A percentile compares a stretch with the other conserved stretches of the same genome.
phyloP scores from a whole-genome alignment of 1,139 yeast genomes.

The Suhomyces wounanorum region DNA sequence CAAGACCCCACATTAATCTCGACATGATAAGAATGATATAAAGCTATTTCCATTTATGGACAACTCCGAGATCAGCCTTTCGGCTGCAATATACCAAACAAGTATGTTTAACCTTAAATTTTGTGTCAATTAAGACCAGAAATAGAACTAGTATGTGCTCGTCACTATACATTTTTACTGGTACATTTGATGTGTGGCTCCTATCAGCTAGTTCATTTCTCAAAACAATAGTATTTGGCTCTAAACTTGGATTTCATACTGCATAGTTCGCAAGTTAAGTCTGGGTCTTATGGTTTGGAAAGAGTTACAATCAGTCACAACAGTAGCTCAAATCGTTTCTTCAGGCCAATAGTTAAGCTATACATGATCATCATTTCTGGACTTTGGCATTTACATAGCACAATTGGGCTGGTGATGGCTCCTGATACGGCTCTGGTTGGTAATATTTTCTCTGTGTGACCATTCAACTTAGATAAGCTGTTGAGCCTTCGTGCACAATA shows the following conservation, averaged over 20 bases:
- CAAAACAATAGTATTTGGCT: not conserved
- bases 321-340: too few relatives aligned
- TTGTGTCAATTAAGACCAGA: not conserved
- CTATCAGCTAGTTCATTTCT: not conserved
- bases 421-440: not conserved
- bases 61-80: not conserved
- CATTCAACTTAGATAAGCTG: not conserved
- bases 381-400: too few relatives aligned
- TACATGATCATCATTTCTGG: too few relatives aligned
- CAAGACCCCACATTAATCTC: not conserved
- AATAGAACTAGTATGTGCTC: not conserved
- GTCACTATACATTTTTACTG: not conserved
- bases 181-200: not conserved
- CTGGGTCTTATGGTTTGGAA: not conserved
- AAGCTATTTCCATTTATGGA: not conserved
- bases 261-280: not conserved
- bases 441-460: not conserved
- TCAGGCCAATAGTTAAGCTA: too few relatives aligned
- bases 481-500: not conserved
- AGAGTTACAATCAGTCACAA: not conserved
- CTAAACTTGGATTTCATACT: not conserved
- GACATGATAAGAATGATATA: not conserved
- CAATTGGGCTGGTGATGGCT: not conserved
- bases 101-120: not conserved
- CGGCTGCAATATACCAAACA: not conserved